Conservation (phyloP, 75 land plant genomes). For the Pseudotsuga menziesii region DNA sequence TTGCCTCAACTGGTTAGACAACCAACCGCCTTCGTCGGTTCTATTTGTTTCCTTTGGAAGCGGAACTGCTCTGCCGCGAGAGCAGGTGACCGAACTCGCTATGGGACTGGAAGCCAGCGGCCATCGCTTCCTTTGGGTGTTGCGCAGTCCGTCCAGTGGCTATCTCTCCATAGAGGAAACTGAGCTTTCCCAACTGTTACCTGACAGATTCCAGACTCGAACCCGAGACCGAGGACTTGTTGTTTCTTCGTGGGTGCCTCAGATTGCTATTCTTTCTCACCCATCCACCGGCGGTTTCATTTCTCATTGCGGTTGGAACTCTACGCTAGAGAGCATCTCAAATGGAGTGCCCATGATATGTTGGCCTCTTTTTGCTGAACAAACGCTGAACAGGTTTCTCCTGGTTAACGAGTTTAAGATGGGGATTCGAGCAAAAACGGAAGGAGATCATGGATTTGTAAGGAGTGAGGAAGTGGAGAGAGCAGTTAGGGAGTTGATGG, state of each 20-base stretch:
- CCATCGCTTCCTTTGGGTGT: conserved; percentile 25
- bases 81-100: conserved; percentile 26
- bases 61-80: conserved; percentile 14
- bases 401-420: conserved; percentile 15
- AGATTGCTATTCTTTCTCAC: conserved; percentile 7
- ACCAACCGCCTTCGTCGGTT: conserved; percentile 23
- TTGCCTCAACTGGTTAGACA: conserved; percentile 20
- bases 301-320: conserved; percentile 36
- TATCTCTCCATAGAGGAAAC: background rate
- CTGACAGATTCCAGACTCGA: conserved; percentile 4
- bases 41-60: conserved; percentile 46
- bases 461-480: conserved; percentile 20
- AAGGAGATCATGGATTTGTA: conserved; percentile 12
- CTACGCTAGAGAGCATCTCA: conserved; percentile 26
- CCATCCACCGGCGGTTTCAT: conserved; percentile 35
- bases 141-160: background rate
- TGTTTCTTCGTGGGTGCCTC: too few relatives aligned
- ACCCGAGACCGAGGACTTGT: too few relatives aligned
- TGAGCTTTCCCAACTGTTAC: conserved; percentile 1
- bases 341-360: conserved; percentile 22
- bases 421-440: too few relatives aligned
- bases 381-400: conserved; percentile 21
- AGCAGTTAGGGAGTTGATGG: conserved; percentile 16
- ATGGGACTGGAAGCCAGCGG: conserved; percentile 23
- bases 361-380: conserved; percentile 30